phyloP scores from a whole-genome alignment of 2,329 filamentous ascomycete genomes.

The Arthrobotrys sphaeroides region DNA sequence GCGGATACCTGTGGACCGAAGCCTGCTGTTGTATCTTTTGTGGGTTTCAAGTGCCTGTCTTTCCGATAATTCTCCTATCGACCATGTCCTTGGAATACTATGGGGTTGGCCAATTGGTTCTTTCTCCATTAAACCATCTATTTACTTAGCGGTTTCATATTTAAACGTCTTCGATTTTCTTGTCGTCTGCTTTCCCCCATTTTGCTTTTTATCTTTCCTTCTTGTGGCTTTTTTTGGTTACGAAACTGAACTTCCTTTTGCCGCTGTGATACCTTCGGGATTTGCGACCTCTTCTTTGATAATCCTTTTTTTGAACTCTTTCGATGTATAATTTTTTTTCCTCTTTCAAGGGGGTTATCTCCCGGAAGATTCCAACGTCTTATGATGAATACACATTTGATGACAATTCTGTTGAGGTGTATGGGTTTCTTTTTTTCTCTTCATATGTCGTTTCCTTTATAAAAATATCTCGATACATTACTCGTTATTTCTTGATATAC shows the following conservation, averaged over 20 bases:
- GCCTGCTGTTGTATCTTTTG: slow-evolving; percentile 29
- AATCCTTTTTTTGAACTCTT: slow-evolving; percentile 54
- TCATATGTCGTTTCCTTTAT: slow-evolving; percentile 31
- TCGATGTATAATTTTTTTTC: slow-evolving; percentile 57
- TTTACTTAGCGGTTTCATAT: slow-evolving; percentile 51
- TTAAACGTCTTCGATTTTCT: slow-evolving; percentile 28
- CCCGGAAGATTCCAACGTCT: background rate
- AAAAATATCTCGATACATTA: slow-evolving; percentile 18
- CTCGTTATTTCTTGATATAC: slow-evolving; percentile 5
- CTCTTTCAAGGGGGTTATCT: slow-evolving; percentile 51
- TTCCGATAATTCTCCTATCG: slow-evolving; percentile 54
- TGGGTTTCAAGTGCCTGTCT: slow-evolving; percentile 46
- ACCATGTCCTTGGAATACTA: slow-evolving; percentile 42
- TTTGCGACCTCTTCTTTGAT: background rate
- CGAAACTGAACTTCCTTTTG: slow-evolving; percentile 60
- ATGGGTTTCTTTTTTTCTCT: too few species aligned
- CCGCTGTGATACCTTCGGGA: slow-evolving; percentile 59
- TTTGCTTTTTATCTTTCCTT: slow-evolving; percentile 23
- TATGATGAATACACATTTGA: background rate
- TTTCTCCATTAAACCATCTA: slow-evolving; percentile 25
- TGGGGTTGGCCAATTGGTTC: slow-evolving; percentile 42
- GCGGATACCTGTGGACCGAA: background rate
- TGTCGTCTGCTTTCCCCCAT: slow-evolving; percentile 1
- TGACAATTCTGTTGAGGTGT: slow-evolving; percentile 24
- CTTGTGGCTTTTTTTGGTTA: slow-evolving; percentile 58